These are phyloP conservation scores for Candida caryicola DNA, from an alignment of 805 yeast genomes.

Conservation along the genomic window DNA sequence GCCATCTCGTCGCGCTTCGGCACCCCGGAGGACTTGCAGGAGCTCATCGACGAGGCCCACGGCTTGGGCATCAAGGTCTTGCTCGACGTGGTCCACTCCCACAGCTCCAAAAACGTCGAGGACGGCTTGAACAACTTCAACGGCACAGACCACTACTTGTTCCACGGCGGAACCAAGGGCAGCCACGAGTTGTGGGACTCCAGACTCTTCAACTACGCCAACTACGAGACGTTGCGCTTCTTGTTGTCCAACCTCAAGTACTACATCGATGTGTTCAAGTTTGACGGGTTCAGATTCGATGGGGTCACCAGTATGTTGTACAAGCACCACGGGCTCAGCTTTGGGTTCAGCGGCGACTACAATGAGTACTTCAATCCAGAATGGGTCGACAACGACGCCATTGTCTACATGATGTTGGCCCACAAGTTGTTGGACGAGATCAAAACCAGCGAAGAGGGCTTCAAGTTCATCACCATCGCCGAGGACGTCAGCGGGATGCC, in stretches of 20 bases:
- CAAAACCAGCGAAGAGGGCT: constrained; percentile 32
- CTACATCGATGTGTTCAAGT: constrained; percentile 76
- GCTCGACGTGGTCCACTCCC: constrained; percentile 93
- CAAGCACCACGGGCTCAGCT: constrained; percentile 88
- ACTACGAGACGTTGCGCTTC: constrained; percentile 86
- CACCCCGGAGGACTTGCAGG: constrained; percentile 91
- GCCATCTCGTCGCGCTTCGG: constrained; percentile 91
- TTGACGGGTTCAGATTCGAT: constrained; percentile 95
- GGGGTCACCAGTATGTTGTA: constrained; percentile 96
- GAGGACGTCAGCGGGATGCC: constrained; percentile 99
- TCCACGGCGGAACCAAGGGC: constrained; percentile 90
- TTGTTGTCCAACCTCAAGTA: constrained; percentile 79
- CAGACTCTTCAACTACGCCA: constrained; percentile 87
- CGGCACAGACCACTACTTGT: constrained; percentile 92
- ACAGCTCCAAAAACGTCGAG: constrained; percentile 88
- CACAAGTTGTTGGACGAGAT: constrained; percentile 66
- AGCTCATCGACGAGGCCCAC: constrained; percentile 89
- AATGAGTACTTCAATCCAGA: constrained; percentile 81
- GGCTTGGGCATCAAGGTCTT: constrained; percentile 80
- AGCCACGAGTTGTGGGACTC: constrained; percentile 94
- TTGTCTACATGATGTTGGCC: constrained; percentile 87
- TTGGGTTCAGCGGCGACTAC: constrained; percentile 88
- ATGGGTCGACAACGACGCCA: constrained; percentile 83
- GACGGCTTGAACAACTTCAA: constrained; percentile 93
- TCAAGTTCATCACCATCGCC: constrained; percentile 72